Evolutionary conservation across 2,329 filamentous ascomycete species (phyloP).

Genomic region (Talaromyces marneffei): DNA sequence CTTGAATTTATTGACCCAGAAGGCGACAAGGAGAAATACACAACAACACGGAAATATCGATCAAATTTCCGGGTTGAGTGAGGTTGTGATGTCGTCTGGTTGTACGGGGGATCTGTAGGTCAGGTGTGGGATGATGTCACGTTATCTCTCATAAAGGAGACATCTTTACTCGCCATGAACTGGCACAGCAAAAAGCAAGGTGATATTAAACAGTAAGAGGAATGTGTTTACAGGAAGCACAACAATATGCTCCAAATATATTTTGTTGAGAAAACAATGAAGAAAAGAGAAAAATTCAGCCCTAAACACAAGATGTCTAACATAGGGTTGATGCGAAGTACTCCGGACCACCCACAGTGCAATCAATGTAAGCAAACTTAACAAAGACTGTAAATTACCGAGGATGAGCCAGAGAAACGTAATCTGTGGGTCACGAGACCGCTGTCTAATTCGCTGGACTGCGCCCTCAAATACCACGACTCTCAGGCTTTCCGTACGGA

Average conservation of each 20-base stretch:
- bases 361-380: not conserved
- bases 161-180: constrained; percentile 9
- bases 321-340: not conserved
- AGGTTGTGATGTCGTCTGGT: not conserved
- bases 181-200: not conserved
- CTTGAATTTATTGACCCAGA: not conserved
- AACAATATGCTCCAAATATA: no score
- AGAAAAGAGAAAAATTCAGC: not conserved
- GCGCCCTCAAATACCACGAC: not conserved
- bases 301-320: not conserved
- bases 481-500: not conserved
- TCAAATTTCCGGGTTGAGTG: not conserved
- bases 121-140: constrained; percentile 15
- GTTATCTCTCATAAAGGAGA: constrained; percentile 11
- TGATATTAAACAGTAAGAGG: not conserved
- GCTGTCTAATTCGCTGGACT: not conserved
- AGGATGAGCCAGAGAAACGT: not conserved
- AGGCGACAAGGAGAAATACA: not conserved
- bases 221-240: no score
- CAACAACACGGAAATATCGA: not conserved
- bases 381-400: constrained; percentile 1
- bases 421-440: not conserved
- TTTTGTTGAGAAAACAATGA: not conserved
- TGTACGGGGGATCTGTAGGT: constrained; percentile 3
- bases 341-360: not conserved